Evolutionary conservation across 2,329 filamentous ascomycete species (phyloP), one percentile per base, ranked within the genome.

Genomic region (Hymenoscyphus infarciens): DNA sequence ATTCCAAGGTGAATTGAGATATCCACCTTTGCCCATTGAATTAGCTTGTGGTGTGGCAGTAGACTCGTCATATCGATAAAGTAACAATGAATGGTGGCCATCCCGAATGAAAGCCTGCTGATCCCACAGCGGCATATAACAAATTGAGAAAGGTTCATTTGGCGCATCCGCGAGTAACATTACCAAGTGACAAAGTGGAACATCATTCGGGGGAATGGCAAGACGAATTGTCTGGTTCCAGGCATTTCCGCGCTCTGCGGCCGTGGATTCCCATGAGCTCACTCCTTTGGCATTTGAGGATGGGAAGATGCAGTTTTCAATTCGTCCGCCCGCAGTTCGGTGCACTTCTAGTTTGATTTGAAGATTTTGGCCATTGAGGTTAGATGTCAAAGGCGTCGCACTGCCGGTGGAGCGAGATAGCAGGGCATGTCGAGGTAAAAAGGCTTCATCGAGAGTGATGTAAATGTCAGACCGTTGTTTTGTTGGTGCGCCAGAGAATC

Each of bases 391-490:
- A 0, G 94, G 79, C 1, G 89, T 87, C 11, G 94, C 87, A 66
- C 89, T 90, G n/a, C 91, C 92, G 25, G 80, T 81, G 52, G 79
- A 84, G n/a, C 86, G 79, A 7, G 85, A 88, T n/a, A 89, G 74
- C 0, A 88, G 75, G 38, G 89, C 87, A 70, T 96, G 91, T 62
- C 87, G 87, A 19, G 89, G 87, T 27, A 99, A 80, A n/a, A 87
- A 82, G 0, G 92, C 90, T 66, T 92, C 87, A 63, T 87, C 86
- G 56, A 99, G 77, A 0, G 92, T 97, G 54, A 99, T 77, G 74
- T 99, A 99, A 58, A 99, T 98, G 74, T 99, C 96, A 11, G 92
- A 97, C 70, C 96, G 83, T 16, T 90, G 83, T 73, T 92, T 93
- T 0, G 89, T 92, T 0, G 95, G 94, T 1, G 93, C 93, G 13